phyloP scores from a whole-genome alignment of 495 filamentous ascomycete species.

The Peziza echinospora region DNA sequence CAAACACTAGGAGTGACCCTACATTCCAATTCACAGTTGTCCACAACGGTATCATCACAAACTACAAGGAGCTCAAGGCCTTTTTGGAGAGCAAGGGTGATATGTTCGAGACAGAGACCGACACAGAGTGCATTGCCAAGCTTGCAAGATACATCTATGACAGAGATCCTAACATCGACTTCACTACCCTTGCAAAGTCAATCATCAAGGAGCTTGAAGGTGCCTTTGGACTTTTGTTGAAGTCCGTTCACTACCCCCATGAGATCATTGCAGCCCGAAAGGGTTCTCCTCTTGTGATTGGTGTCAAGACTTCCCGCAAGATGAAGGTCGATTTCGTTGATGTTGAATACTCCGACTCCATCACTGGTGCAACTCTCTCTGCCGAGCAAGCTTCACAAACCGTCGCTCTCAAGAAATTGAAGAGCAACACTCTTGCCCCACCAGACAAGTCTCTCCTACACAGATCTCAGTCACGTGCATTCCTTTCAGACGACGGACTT shows the following conservation, averaged over 20 bases:
- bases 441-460: constrained; percentile 94
- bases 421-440: constrained; percentile 52
- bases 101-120: constrained; percentile 95
- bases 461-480: constrained; percentile 91
- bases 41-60: constrained; percentile 99
- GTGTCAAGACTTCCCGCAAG: constrained; percentile 84
- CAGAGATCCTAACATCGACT: constrained; percentile 80
- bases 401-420: constrained; percentile 61
- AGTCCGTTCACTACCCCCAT: constrained; percentile 95
- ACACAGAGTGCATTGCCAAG: constrained; percentile 98
- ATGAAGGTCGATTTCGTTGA: constrained; percentile 99
- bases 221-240: constrained; percentile 86
- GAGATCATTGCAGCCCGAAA: constrained; percentile 96
- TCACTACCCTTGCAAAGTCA: constrained; percentile 86
- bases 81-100: constrained; percentile 86
- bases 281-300: constrained; percentile 88
- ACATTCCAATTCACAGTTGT: constrained; percentile 92
- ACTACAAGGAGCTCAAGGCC: constrained; percentile 97
- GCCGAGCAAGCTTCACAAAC: constrained; percentile 94
- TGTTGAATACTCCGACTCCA: constrained; percentile 80
- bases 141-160: constrained; percentile 96
- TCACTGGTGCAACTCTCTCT: constrained; percentile 38
- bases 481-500: constrained; percentile 91
- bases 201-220: constrained; percentile 97
- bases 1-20: constrained; percentile 32